These are phyloP conservation scores for Yarrowia sp. DNA, from an alignment of 805 yeast genomes.

Conservation along the genomic window DNA sequence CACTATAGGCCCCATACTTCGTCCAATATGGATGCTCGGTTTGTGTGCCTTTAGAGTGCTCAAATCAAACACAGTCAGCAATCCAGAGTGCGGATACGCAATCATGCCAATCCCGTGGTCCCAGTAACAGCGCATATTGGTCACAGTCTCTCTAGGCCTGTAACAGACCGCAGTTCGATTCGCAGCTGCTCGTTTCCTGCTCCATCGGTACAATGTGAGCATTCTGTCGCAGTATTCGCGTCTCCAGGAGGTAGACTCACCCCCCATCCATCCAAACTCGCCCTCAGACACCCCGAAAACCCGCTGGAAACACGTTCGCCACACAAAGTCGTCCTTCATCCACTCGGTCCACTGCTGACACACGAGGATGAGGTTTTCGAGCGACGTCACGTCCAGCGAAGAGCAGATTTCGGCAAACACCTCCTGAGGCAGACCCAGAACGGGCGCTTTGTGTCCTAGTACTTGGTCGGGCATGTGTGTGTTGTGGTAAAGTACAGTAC, in stretches of 20 bases:
- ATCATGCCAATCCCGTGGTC: slow-evolving; percentile 30
- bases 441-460: slow-evolving; percentile 19
- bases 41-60: slow-evolving; percentile 29
- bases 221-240: slow-evolving; percentile 37
- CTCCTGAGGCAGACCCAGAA: slow-evolving; percentile 30
- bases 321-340: slow-evolving; percentile 37
- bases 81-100: slow-evolving; percentile 22
- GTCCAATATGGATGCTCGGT: slow-evolving; percentile 26
- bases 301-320: slow-evolving; percentile 38
- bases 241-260: slow-evolving; percentile 24
- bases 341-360: slow-evolving; percentile 36
- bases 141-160: slow-evolving; percentile 28
- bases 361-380: slow-evolving; percentile 19
- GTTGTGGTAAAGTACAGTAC: no score
- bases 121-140: slow-evolving; percentile 27
- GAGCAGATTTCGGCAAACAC: slow-evolving; percentile 37
- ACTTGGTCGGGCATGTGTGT: slow-evolving; percentile 16
- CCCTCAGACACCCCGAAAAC: slow-evolving; percentile 28
- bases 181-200: slow-evolving; percentile 30
- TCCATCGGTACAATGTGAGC: slow-evolving; percentile 36
- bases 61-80: slow-evolving; percentile 21
- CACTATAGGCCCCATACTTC: slow-evolving; percentile 29
- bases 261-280: slow-evolving; percentile 39
- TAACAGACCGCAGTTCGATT: slow-evolving; percentile 17
- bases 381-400: slow-evolving; percentile 28